A percentile compares a stretch with the other conserved stretches of the same genome.
phyloP scores from a whole-genome alignment of 192 early-diverging fungal genomes.

The Entophlyctis helioformis region DNA sequence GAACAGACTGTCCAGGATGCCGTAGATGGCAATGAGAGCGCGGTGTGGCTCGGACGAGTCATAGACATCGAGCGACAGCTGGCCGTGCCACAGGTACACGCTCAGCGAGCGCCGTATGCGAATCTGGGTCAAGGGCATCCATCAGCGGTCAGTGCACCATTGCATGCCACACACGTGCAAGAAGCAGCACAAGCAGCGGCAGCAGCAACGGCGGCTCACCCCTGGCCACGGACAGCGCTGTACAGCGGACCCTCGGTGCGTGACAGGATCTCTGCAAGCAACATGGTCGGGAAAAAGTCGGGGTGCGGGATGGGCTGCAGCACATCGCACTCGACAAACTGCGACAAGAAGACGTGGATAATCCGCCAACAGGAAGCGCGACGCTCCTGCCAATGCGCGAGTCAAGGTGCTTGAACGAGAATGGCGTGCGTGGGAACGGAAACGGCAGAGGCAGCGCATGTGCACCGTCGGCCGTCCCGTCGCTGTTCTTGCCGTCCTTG shows the following conservation, averaged over 20 bases:
- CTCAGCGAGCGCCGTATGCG: conserved; percentile 59
- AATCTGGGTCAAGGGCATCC: too few relatives aligned
- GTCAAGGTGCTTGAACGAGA: conserved; percentile 7
- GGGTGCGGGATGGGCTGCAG: conserved; percentile 19
- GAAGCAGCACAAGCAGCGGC: too few relatives aligned
- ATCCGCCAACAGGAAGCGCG: conserved; percentile 31
- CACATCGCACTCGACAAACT: conserved; percentile 42
- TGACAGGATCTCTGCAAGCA: conserved; percentile 58
- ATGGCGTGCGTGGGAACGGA: conserved; percentile 33
- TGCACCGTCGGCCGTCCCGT: too few relatives aligned
- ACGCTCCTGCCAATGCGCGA: conserved; percentile 11
- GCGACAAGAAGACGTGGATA: conserved; percentile 28
- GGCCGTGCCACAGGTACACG: conserved; percentile 42
- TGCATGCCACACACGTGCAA: too few relatives aligned
- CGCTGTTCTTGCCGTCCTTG: background rate
- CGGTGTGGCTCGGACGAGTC: conserved; percentile 32
- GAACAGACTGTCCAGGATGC: conserved; percentile 22
- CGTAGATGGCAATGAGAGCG: conserved; percentile 30
- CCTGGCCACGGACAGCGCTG: conserved; percentile 57
- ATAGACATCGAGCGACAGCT: conserved; percentile 31
- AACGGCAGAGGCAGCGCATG: conserved; percentile 16
- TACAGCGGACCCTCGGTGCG: conserved; percentile 66
- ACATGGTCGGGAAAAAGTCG: conserved; percentile 34
- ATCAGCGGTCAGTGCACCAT: too few relatives aligned
- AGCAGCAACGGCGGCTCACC: too few relatives aligned